These are phyloP conservation scores for Trichomonas tenax DNA, from an alignment of 208 protist species.

Conservation along the genomic window DNA sequence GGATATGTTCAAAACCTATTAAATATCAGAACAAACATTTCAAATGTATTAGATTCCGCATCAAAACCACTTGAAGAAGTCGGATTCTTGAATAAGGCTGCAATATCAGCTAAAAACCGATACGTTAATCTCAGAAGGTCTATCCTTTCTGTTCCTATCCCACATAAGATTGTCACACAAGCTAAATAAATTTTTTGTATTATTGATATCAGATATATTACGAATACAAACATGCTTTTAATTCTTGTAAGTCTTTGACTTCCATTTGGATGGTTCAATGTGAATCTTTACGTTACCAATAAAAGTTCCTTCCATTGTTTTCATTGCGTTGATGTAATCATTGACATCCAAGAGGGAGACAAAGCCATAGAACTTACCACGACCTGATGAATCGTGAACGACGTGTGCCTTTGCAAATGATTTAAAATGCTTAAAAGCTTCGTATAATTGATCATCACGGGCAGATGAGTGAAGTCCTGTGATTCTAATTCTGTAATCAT, in stretches of 20 bases:
- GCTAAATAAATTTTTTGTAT: background rate
- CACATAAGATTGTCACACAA: background rate
- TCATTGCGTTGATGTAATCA: slow-evolving; percentile 3
- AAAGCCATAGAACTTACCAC: background rate
- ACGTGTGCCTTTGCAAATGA: background rate
- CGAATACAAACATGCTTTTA: background rate
- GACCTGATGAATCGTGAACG: background rate
- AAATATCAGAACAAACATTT: background rate
- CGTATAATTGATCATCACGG: background rate
- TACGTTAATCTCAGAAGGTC: background rate
- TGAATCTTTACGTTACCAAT: background rate
- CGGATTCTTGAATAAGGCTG: background rate
- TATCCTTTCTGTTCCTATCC: background rate
- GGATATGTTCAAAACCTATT: background rate
- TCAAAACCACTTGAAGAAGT: background rate
- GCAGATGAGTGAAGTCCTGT: background rate
- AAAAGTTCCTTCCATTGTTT: background rate
- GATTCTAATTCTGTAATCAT: background rate
- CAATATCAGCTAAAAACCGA: background rate
- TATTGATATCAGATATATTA: background rate
- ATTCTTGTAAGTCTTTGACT: background rate
- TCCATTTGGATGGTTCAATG: background rate
- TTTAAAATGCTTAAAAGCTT: slow-evolving; percentile 3
- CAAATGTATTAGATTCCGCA: background rate
- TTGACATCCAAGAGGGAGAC: background rate